phyloP scores from a whole-genome alignment of 768 basidiomycete genomes.

The Tubosaeta sp. region DNA sequence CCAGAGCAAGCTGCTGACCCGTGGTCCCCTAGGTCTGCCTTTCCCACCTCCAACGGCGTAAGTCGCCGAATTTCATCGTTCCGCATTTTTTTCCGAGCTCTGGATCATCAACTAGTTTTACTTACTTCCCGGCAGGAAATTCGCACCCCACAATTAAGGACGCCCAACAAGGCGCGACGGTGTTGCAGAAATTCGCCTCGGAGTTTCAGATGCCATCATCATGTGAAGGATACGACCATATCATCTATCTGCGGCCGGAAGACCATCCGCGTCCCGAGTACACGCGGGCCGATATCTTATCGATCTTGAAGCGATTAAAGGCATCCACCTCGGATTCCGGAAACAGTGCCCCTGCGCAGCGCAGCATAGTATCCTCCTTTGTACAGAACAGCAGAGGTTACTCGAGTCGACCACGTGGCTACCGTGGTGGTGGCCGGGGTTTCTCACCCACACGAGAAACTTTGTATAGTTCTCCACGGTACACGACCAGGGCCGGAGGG shows the following conservation, averaged over 20 bases:
- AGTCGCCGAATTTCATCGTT: slow-evolving; percentile 24
- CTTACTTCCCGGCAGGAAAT: slow-evolving; percentile 43
- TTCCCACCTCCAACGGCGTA: slow-evolving; percentile 55
- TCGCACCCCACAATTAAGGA: slow-evolving; percentile 73
- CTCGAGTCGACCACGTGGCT: slow-evolving; percentile 18
- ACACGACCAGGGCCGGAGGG: slow-evolving; percentile 14
- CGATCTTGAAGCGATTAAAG: slow-evolving; percentile 48
- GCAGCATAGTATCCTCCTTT: slow-evolving; percentile 6
- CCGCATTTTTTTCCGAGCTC: not conserved
- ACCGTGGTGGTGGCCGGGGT: slow-evolving; percentile 16
- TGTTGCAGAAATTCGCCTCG: slow-evolving; percentile 63
- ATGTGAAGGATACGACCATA: slow-evolving; percentile 64
- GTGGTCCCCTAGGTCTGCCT: slow-evolving; percentile 50
- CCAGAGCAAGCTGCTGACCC: slow-evolving; percentile 10
- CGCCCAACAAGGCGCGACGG: slow-evolving; percentile 50
- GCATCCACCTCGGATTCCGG: slow-evolving; percentile 22
- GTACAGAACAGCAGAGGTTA: slow-evolving; percentile 2
- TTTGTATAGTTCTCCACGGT: slow-evolving; percentile 11
- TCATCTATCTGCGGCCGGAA: slow-evolving; percentile 36
- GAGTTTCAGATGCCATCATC: slow-evolving; percentile 54
- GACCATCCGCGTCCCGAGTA: slow-evolving; percentile 44
- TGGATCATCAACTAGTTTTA: slow-evolving; percentile 4
- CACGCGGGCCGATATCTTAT: slow-evolving; percentile 45
- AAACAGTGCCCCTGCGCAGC: slow-evolving; percentile 1
- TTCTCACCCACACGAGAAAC: slow-evolving; percentile 8